Base-by-base conservation (phyloP, 2,329 filamentous ascomycete genomes). In the Malbranchea zuffiana region DNA sequence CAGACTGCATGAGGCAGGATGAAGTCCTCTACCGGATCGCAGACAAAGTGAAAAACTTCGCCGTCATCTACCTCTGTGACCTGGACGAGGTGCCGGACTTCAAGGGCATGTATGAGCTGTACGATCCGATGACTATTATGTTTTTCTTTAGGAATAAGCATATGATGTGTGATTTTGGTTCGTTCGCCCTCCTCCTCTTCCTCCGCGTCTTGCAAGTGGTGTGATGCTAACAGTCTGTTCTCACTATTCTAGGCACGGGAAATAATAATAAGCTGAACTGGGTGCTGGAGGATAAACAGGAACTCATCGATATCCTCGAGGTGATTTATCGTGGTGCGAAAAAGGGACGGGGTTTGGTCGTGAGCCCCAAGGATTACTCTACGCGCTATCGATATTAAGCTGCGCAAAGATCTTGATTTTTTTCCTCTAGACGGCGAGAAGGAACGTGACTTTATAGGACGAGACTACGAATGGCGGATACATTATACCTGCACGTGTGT, bases 261-360 rank as follows among this genome's bases (percentile, higher is more conserved):
- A 94, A 98, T 66, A 98, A 98, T 63, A 98, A 98, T 61, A 96
- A 96, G 62, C 69, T 95, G 49, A 95, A 95, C 58, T 94, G 85
- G 80, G 84, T 94, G 32, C 68, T 93, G 36, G 87, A 96, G 63
- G 88, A 98, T 56, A 96, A 98, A 66, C 88, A 96, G 61, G 90
- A 98, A 66, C 69, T 98, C 53, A 93, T 98, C 53, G 90, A 98
- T 63, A 98, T 98, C 48, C 79, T 96, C 55, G 90, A 98, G 70
- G 95, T 87, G 3, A 87, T 98, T 44, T 98, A 96, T 59, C 79
- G 87, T 41, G 90, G 90, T n/a, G 90, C 90, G 20, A 96, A 94
- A 72, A 98, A 98, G 67, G 90, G 92, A 1, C 72, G 88, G 36
- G 90, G 92, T 80, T 65, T 98, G 50, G 90, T 98, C 26, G 86